Conservation (phyloP, 1,284 basidiomycete genomes). For the Ceratobasidium sp. region DNA sequence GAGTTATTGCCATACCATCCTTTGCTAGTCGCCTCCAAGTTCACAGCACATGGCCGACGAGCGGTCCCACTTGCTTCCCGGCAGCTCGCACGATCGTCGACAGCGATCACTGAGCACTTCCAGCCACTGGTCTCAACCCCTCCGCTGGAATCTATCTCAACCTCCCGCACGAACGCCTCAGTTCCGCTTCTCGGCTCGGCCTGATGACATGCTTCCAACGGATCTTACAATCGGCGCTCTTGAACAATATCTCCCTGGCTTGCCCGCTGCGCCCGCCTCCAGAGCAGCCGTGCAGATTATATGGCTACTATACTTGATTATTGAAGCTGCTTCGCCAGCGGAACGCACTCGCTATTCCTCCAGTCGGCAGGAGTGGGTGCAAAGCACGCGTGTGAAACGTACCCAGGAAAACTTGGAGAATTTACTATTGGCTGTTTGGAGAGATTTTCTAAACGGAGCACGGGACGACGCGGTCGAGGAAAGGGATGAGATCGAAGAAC, state of each 20-base stretch:
- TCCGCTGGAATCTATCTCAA: constrained; percentile 26
- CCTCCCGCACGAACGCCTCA: constrained; percentile 26
- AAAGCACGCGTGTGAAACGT: constrained; percentile 17
- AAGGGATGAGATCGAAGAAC: constrained; percentile 31
- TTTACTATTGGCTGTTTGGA: constrained; percentile 12
- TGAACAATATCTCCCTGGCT: constrained; percentile 29
- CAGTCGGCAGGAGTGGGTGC: constrained; percentile 38
- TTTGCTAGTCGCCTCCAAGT: too few species aligned
- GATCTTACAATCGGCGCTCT: constrained; percentile 33
- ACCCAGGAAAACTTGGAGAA: constrained; percentile 31
- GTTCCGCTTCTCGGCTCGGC: constrained; percentile 35
- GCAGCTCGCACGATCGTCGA: constrained; percentile 17
- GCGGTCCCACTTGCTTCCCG: constrained; percentile 23
- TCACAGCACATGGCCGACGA: constrained; percentile 41
- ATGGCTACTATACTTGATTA: constrained; percentile 29
- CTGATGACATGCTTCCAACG: constrained; percentile 28
- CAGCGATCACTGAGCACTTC: constrained; percentile 33
- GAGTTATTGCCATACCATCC: too few species aligned
- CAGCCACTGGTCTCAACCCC: constrained; percentile 40
- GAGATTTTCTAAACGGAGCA: constrained; percentile 22
- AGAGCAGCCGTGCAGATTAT: constrained; percentile 34
- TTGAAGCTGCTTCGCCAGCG: constrained; percentile 19
- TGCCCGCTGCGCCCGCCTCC: constrained; percentile 14
- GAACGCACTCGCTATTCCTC: constrained; percentile 15
- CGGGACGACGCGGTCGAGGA: constrained; percentile 22